phyloP scores from a whole-genome alignment of 139 green algal genomes.

The Auxenochlorella protothecoides region DNA sequence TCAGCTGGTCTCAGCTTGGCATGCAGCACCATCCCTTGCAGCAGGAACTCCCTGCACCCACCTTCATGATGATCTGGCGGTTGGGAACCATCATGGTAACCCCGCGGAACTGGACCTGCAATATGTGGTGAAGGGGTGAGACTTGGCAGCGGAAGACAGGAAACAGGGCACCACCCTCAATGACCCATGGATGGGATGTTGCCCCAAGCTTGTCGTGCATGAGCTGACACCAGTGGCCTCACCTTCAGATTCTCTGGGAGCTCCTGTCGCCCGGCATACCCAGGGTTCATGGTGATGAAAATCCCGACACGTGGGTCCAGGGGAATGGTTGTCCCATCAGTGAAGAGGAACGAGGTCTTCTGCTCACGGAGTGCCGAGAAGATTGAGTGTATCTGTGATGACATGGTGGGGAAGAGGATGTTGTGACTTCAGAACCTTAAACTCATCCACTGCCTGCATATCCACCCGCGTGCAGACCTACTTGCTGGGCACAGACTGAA shows the following conservation, averaged over 20 bases:
- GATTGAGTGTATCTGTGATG: conserved; percentile 77
- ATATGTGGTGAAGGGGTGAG: not conserved
- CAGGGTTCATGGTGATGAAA: conserved; percentile 98
- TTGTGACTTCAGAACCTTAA: not conserved
- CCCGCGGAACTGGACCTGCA: conserved; percentile 77
- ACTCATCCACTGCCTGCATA: not conserved
- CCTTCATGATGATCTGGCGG: conserved; percentile 93
- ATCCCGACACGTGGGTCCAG: conserved; percentile 85
- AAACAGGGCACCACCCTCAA: not conserved
- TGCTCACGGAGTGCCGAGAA: conserved; percentile 83
- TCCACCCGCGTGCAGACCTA: conserved; percentile 15
- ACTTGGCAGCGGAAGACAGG: not conserved
- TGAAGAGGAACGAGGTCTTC: conserved; percentile 88
- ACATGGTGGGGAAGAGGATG: not conserved
- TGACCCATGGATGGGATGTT: not conserved
- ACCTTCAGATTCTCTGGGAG: conserved; percentile 95
- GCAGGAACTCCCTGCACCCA: conserved; percentile 7
- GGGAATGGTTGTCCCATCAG: conserved; percentile 70
- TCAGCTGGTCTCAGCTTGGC: no score
- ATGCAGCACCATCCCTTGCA: no score
- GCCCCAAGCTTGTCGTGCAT: no score
- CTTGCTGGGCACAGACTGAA: conserved; percentile 88
- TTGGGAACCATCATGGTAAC: conserved; percentile 98
- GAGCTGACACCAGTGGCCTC: not conserved
- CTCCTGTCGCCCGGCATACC: conserved; percentile 86